Base-by-base conservation (phyloP, 352 stramenopile species). In the Globisporangium uncinulatum region DNA sequence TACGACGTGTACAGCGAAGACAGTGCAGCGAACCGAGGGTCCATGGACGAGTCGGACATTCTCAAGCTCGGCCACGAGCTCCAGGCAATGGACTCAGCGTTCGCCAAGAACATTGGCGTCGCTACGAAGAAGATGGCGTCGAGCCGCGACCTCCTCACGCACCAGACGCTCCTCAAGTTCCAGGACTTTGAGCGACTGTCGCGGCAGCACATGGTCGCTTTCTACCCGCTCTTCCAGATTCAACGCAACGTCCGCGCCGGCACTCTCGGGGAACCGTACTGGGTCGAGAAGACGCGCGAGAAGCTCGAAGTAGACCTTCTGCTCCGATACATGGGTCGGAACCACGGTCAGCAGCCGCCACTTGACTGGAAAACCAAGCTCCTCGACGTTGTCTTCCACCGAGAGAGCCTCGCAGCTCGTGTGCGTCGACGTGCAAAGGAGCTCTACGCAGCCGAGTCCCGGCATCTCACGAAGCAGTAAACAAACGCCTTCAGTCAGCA, bases 111-210 rank as follows among this genome's bases (percentile, higher is more conserved):
- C 21, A 67, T 86, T 21, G 48, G 68, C 13, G 48, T 84, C 1
- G 71, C 75, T 4, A 79, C 74, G 32, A 67, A 67, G 15, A 66
- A 74, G n/a, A 69, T 79, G 31, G 51, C 51, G 5, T 56, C 66
- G 1, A 74, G 65, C 8, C 36, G 56, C 50, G 32, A 66, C 47
- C 21, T 76, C 29, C 6, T 70, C 41, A 43, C 47, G 41, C 47
- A 66, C 17, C 44, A 63, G 20, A 51, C 56, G 48, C 54, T 55
- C 6, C 44, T 79, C 19, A 72, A 65, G 17, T 86, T 88, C 49
- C 65, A 69, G 4, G 78, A 83, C 44, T 86, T 88, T 44, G 59
- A 83, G 51, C 60, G 69, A 21, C 66, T 88, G 15, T 73, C 76
- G 10, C 63, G 53, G 19, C 75, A 73, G 14, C 67, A 88, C 43